Conservation (phyloP, 192 early-diverging fungal species). For the Backusella liffmaniae region DNA sequence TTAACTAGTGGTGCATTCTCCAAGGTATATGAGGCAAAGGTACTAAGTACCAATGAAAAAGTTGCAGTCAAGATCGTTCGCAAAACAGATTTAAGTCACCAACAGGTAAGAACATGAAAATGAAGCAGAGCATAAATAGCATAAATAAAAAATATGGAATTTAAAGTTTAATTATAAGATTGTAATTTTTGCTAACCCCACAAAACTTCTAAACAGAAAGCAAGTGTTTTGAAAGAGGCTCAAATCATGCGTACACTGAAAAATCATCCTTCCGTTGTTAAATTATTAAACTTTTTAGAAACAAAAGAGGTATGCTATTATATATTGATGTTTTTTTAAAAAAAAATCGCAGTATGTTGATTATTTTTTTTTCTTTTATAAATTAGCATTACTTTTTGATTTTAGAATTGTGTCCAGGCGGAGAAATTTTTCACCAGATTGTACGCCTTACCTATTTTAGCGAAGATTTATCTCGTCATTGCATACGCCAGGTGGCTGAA, state of each 20-base stretch:
- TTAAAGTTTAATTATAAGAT: not conserved
- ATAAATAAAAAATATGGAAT: not conserved
- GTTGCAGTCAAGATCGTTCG: constrained; percentile 86
- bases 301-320: constrained; percentile 44
- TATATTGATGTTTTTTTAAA: not conserved
- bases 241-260: constrained; percentile 77
- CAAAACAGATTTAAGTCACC: constrained; percentile 70
- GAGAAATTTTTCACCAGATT: constrained; percentile 89
- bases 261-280: constrained; percentile 75
- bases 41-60: constrained; percentile 51
- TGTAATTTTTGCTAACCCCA: not conserved
- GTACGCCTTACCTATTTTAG: constrained; percentile 80
- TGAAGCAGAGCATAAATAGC: not conserved
- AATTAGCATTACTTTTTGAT: constrained; percentile 68
- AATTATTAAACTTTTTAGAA: constrained; percentile 73
- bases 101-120: constrained; percentile 55
- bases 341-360: not conserved
- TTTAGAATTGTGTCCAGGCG: constrained; percentile 80
- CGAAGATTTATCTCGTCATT: constrained; percentile 75
- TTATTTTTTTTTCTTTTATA: not conserved
- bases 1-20: constrained; percentile 77
- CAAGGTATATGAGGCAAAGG: constrained; percentile 73
- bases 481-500: constrained; percentile 84
- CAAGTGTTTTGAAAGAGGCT: constrained; percentile 85
- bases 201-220: constrained; percentile 43